Evolutionary conservation across 306 rosid species (phyloP), one percentile per base, ranked within the genome.

Genomic region (Prunus kanzakura): DNA sequence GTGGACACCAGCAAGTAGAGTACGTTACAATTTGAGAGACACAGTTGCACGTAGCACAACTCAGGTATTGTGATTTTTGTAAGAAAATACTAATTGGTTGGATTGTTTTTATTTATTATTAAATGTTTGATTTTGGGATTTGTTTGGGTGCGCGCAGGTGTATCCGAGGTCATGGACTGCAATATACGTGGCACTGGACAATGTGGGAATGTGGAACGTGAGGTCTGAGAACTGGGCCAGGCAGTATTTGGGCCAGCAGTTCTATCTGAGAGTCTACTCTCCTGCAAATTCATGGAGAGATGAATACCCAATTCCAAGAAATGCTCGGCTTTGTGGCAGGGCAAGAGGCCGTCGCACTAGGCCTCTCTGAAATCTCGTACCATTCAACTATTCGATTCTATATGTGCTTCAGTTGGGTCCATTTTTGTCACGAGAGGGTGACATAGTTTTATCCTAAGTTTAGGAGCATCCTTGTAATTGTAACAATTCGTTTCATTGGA

Each of bases 151-250:
- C 69, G 55, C 84, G 67, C 88, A 92, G 94, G 97, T 93, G 16
- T 93, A 92, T 63, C 97, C 97, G 0, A 88, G 46, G 80, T 55
- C 98, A 50, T 95, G 98, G 97, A 95, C 98, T 2, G 98, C 97
- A 55, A 82, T 95, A 73, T 95, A 85, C 85, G 71, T 95, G 79
- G 85, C 98, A 0, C 75, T 95, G 64, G 98, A 95, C 93, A 95
- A 87, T 55, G 97, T 92, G 45, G 98, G 98, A 83, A 90, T 95
- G 92, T 95, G 98, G 98, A 92, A 92, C 78, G 81, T 95, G 64
- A 89, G 99, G 83, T 90, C 99, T 1, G 91, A 92, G 86, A 83
- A 89, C 67, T 95, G 99, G 97, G 97, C 64, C 1, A 90, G 99
- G 70, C 99, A 95, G 69, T 95, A 95, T 83, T 57, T 95, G 91